Conservation (phyloP, 768 basidiomycete species). For the Fomitopsis serialis region DNA sequence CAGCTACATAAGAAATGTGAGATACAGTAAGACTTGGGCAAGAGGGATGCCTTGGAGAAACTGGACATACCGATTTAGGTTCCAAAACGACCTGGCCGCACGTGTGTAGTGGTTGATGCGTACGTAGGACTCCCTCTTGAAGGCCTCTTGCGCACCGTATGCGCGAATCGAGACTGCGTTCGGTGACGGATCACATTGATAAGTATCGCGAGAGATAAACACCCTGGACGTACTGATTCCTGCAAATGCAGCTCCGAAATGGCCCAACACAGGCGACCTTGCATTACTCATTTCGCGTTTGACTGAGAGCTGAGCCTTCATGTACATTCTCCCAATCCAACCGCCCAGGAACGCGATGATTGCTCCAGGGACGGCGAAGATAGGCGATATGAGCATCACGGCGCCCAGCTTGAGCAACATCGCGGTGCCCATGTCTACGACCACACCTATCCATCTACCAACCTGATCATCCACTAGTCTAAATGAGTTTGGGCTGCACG, state of each 20-base stretch:
- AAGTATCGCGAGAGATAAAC: not conserved
- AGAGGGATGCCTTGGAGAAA: too few relatives aligned
- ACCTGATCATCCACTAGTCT: too few relatives aligned
- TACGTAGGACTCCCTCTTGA: constrained; percentile 34
- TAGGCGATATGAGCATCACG: constrained; percentile 34
- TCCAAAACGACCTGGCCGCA: constrained; percentile 40
- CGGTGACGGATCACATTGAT: not conserved
- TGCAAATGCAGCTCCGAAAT: constrained; percentile 48
- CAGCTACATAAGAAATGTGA: too few relatives aligned
- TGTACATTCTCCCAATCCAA: constrained; percentile 47
- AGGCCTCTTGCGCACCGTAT: constrained; percentile 46
- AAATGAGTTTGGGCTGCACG: too few relatives aligned
- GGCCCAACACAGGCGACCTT: constrained; percentile 44
- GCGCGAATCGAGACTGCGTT: constrained; percentile 47
- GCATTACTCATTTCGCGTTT: constrained; percentile 55
- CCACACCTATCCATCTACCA: not conserved
- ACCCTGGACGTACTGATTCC: constrained; percentile 34
- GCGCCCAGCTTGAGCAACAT: constrained; percentile 32
- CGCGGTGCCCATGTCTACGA: constrained; percentile 25
- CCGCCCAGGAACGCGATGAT: constrained; percentile 33
- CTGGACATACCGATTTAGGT: constrained; percentile 31
- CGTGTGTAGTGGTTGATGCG: constrained; percentile 45
- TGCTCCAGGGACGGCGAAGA: constrained; percentile 37
- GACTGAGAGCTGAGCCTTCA: constrained; percentile 51
- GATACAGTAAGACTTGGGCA: too few relatives aligned